phyloP scores from a whole-genome alignment of 441 rosid genomes.

The Croton laevigatus region DNA sequence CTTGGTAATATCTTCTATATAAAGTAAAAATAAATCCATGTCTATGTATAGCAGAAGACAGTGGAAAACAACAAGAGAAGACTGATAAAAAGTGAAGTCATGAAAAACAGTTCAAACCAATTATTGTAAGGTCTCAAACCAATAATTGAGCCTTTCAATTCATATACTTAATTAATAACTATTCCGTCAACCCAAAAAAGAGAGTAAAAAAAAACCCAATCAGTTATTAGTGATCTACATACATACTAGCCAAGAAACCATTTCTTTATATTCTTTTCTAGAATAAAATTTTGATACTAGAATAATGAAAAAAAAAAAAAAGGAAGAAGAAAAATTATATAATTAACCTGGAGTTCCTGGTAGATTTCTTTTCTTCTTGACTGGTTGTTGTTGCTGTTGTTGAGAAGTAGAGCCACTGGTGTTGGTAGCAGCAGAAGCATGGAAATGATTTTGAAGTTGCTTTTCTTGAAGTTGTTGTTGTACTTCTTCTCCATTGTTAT shows the following conservation, averaged over 20 bases:
- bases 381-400: slow-evolving; percentile 31
- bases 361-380: slow-evolving; percentile 64
- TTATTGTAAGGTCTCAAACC: slow-evolving; percentile 36
- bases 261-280: neutral
- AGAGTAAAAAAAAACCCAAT: neutral
- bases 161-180: slow-evolving; percentile 6
- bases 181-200: neutral
- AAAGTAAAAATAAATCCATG: slow-evolving; percentile 5
- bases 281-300: neutral
- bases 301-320: neutral
- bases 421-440: slow-evolving; percentile 28
- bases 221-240: neutral
- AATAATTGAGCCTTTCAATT: slow-evolving; percentile 39
- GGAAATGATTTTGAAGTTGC: slow-evolving; percentile 27
- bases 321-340: neutral
- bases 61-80: slow-evolving; percentile 8
- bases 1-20: neutral
- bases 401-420: slow-evolving; percentile 38
- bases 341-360: slow-evolving; percentile 75
- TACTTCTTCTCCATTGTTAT: slow-evolving; percentile 46
- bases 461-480: slow-evolving; percentile 43
- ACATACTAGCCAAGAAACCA: neutral
- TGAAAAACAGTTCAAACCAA: slow-evolving; percentile 35
- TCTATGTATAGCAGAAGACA: neutral
- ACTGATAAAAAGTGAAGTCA: slow-evolving; percentile 1